Percentiles rank a stretch among this genome's conserved stretches.
Evolutionary conservation across 1,284 basidiomycete species (phyloP).

Genomic region (Ustilago crameri): DNA sequence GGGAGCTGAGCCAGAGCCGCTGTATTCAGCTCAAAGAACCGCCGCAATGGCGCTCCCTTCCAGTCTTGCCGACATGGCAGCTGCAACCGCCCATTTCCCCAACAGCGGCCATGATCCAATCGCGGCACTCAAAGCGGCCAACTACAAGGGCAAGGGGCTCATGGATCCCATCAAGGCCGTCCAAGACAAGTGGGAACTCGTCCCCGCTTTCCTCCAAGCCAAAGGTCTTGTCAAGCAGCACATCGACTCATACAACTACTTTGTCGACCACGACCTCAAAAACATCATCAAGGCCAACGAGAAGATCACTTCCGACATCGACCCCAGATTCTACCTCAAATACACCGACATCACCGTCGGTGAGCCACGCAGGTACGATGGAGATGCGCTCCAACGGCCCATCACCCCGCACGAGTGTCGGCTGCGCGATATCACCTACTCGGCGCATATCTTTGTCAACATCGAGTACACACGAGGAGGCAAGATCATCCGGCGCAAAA

Average conservation of each 20-base stretch:
- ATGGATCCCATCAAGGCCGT: constrained; percentile 72
- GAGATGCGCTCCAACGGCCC: constrained; percentile 79
- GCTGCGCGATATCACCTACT: constrained; percentile 93
- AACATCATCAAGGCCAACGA: constrained; percentile 76
- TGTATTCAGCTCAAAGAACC: neutral
- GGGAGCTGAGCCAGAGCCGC: constrained; percentile 12
- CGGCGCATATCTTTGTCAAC: constrained; percentile 91
- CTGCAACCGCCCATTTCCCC: constrained; percentile 26
- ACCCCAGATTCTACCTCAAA: constrained; percentile 95
- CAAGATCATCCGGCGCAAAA: constrained; percentile 83
- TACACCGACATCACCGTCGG: constrained; percentile 90
- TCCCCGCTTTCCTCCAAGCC: constrained; percentile 67
- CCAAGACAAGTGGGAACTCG: constrained; percentile 69
- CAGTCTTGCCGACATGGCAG: constrained; percentile 48
- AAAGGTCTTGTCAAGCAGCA: constrained; percentile 81
- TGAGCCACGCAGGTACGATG: constrained; percentile 80
- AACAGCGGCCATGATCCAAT: constrained; percentile 34
- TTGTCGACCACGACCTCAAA: constrained; percentile 85
- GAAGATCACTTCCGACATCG: constrained; percentile 82
- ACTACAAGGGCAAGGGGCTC: constrained; percentile 67
- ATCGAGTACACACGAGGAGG: constrained; percentile 95
- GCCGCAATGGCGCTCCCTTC: constrained; percentile 36
- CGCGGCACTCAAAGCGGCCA: constrained; percentile 52
- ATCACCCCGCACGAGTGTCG: constrained; percentile 98
- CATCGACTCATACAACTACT: constrained; percentile 99